Percentiles rank a stretch among this genome's conserved stretches.
phyloP scores from a whole-genome alignment of 208 protist species.

The Lotmaria passim region DNA sequence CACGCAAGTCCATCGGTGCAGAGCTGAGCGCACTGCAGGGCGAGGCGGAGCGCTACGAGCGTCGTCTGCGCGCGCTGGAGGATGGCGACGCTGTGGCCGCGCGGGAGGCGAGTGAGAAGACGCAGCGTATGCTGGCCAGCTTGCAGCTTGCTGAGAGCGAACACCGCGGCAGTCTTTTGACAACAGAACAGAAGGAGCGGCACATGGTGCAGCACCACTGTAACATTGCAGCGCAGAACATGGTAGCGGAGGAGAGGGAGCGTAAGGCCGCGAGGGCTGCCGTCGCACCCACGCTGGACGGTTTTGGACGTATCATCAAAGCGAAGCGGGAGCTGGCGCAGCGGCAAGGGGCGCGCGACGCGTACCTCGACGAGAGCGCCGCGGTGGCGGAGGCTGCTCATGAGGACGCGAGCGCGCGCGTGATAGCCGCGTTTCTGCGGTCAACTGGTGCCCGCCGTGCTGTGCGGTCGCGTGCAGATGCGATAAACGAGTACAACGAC shows the following conservation, averaged over 20 bases:
- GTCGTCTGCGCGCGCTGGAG: constrained; percentile 29
- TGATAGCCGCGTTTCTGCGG: constrained; percentile 27
- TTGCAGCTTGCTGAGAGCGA: constrained; percentile 32
- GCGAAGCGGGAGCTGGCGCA: constrained; percentile 27
- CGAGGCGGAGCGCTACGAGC: constrained; percentile 56
- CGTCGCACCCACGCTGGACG: neutral
- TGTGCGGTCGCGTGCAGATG: neutral
- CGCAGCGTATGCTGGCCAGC: neutral
- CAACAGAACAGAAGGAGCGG: constrained; percentile 23
- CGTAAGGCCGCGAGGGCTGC: neutral
- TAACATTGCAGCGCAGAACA: neutral
- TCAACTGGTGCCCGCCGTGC: constrained; percentile 14
- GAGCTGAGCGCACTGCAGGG: constrained; percentile 34
- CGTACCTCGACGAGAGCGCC: constrained; percentile 25
- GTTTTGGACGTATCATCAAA: constrained; percentile 25
- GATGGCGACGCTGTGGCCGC: constrained; percentile 24
- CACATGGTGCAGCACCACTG: constrained; percentile 12
- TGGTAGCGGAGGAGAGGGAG: constrained; percentile 1
- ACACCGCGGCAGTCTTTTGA: constrained; percentile 11
- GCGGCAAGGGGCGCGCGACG: constrained; percentile 22
- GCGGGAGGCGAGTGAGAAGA: constrained; percentile 7
- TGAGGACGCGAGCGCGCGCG: constrained; percentile 19
- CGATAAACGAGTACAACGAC: constrained; percentile 14
- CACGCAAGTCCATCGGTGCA: constrained; percentile 39
- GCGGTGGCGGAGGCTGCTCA: constrained; percentile 16